Base-by-base conservation (phyloP, 495 filamentous ascomycete species). In the Hypoxylon fragiforme region DNA sequence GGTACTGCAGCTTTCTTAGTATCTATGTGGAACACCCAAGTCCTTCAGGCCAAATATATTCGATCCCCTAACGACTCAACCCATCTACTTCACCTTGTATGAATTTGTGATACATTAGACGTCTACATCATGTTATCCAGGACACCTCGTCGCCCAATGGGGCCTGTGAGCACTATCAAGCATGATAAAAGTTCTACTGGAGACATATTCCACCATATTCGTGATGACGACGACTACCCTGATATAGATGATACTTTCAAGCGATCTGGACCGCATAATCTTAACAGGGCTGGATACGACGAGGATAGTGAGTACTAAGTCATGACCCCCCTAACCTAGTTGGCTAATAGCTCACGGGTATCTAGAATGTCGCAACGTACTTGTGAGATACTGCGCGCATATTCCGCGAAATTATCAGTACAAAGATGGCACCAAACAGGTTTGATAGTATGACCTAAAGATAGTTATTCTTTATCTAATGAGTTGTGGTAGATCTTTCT, bases 351-450 rank as follows among this genome's bases (percentile, higher is more conserved):
- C 37, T 63, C 32, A 68, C 36, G 7, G 32, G 11, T 8, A 9
- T 28, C n/a, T 18, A 69, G 66, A 69, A 41, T 69, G 66, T 34
- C 64, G 64, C 16, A 69, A 69, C 21, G 64, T 69, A 21, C 61
- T 69, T 12, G 66, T 69, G 24, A 57, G 66, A 54, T 65, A 63
- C 34, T 69, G 66, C 14, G 66, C 64, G 1, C 66, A 69, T 50
- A 54, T 69, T 11, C 66, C 66, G 4, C 62, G 66, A 30, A 69
- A 69, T 26, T 69, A 60, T 26, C 66, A 69, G 43, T 69, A 69
- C 36, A 66, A 64, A 36, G 66, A 69, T 35, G 66, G 66, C 11
- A 61, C 67, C 36, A 63, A 64, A 42, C 60, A 65, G 57, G 65
- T 60, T 15, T n/a, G 61, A 18, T 15, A 13, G 1, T 3, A 16